Percentiles rank a stretch among this genome's conserved stretches.
These are phyloP conservation scores for Aspergillus tubingensis DNA, from an alignment of 2,329 filamentous ascomycete genomes.

Conservation along the genomic window DNA sequence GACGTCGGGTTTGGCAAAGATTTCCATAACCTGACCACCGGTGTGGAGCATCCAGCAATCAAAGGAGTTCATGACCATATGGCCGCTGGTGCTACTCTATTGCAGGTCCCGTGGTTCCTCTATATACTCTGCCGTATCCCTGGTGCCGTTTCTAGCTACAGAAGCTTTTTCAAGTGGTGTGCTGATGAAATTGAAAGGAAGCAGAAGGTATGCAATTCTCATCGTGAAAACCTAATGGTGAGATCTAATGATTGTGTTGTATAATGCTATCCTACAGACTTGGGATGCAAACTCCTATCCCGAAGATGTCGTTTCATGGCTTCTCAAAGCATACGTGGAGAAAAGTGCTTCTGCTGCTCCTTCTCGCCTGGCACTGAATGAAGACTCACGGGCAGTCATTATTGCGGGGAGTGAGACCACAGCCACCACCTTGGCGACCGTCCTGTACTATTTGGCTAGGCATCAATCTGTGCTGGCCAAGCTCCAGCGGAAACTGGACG, in stretches of 20 bases:
- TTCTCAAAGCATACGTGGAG: slow-evolving; percentile 14
- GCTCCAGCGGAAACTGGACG: slow-evolving; percentile 11
- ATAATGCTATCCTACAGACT: background rate
- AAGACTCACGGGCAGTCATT: slow-evolving; percentile 25
- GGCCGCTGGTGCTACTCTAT: slow-evolving; percentile 20
- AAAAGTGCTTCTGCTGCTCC: slow-evolving; percentile 12
- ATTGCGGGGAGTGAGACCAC: slow-evolving; percentile 28
- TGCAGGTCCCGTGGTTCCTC: slow-evolving; percentile 27
- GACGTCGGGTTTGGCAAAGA: slow-evolving; percentile 40
- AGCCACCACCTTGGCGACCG: slow-evolving; percentile 8
- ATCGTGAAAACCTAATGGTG: background rate
- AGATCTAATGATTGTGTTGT: background rate
- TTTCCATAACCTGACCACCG: slow-evolving; percentile 36
- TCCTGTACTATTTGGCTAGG: slow-evolving; percentile 8
- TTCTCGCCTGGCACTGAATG: slow-evolving; percentile 13
- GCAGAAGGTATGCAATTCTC: background rate
- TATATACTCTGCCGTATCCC: background rate
- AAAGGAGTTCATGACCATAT: slow-evolving; percentile 21
- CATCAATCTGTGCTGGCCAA: background rate
- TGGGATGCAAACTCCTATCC: slow-evolving; percentile 14
- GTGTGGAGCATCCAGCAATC: slow-evolving; percentile 21
- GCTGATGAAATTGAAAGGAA: background rate
- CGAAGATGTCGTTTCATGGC: slow-evolving; percentile 21
- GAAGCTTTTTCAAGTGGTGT: background rate
- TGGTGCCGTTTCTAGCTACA: background rate